Percentiles rank a stretch among this genome's conserved stretches.
Conservation (phyloP, 2,329 filamentous ascomycete genomes). For the Beauveria australis region DNA sequence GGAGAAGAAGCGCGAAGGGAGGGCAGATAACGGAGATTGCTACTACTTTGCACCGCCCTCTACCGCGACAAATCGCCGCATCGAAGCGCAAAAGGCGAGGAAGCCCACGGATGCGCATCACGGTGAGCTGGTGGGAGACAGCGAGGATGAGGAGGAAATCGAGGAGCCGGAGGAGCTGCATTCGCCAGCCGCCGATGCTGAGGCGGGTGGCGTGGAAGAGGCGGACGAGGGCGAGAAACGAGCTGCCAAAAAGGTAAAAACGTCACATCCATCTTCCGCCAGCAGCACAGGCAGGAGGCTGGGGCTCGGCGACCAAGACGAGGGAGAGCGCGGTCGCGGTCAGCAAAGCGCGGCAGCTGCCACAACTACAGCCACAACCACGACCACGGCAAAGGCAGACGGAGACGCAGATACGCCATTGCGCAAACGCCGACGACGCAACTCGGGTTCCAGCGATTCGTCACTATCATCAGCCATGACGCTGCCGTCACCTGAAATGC, state of each 20-base stretch:
- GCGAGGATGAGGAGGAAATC: conserved; percentile 23
- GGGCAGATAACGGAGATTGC: conserved; percentile 41
- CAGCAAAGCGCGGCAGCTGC: conserved; percentile 1
- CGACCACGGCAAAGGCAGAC: conserved; percentile 11
- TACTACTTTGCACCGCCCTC: conserved; percentile 46
- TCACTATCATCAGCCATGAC: conserved; percentile 33
- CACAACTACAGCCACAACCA: neutral
- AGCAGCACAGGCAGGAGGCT: conserved; percentile 4
- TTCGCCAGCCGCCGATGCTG: neutral
- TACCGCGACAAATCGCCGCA: conserved; percentile 28
- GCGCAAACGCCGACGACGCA: conserved; percentile 26
- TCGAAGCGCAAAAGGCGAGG: conserved; percentile 34
- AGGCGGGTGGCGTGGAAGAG: neutral
- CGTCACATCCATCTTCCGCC: conserved; percentile 12
- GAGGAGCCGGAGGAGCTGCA: conserved; percentile 16
- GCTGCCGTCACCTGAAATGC: conserved; percentile 29
- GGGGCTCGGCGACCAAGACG: neutral
- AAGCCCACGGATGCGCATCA: conserved; percentile 38
- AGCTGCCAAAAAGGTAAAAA: conserved; percentile 30
- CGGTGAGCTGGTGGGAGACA: conserved; percentile 35
- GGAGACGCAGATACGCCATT: conserved; percentile 26
- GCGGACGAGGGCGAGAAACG: conserved; percentile 16
- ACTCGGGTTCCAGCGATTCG: conserved; percentile 33
- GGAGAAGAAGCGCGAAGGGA: conserved; percentile 49
- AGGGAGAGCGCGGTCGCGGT: neutral